Base-by-base conservation (phyloP, 495 filamentous ascomycete species). In the Umbilicaria muhlenbergii region DNA sequence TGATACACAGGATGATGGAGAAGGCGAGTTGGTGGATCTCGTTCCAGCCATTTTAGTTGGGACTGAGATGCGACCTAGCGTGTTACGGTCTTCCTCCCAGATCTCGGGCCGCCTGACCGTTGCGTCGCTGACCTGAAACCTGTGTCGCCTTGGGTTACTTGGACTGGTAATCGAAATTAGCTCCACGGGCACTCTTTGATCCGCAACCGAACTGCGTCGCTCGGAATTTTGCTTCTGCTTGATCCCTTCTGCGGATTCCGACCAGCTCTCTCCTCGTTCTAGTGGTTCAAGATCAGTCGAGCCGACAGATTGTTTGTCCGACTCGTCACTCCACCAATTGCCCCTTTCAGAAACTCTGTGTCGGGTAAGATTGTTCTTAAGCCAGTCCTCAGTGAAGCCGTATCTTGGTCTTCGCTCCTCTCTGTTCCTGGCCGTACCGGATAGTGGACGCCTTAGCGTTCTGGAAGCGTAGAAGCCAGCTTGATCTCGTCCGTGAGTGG, bases 331-430 rank as follows among this genome's bases (percentile, higher is more conserved):
- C 36, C 81, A 59, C 81, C 81, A 86, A 56, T 80, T 75, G 34
- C 70, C 71, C 41, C 71, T 69, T 57, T 84, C 81, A 41, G 73
- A 71, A 34, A 70, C 60, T 35, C 64, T 65, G 49, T 75, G 74
- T 48, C 71, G 69, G 10, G 74, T 70, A 6, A 81, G 75, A 49
- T 83, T 80, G 49, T 81, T 77, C 34, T 81, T 75, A 46, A 86
- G 80, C 81, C 81, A 86, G 64, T 81, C 79, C 53, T 83, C 74
- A 1, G 80, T 84, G 42, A 83, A 76, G 36, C 80, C 78, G 38
- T 40, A 24, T 40, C 41, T 63, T 62, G 38, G 64, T 63, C 2
- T 64, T 61, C 42, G 58, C 60, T 13, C 54, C 72, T 60, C 33
- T 71, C 58, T 49, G 69, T 54, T 28, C 24, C 4, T 28, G 68